Evolutionary conservation across 108 stramenopile genomes (phyloP), one percentile per base, ranked within the genome.

Genomic region (Tribonema minus): DNA sequence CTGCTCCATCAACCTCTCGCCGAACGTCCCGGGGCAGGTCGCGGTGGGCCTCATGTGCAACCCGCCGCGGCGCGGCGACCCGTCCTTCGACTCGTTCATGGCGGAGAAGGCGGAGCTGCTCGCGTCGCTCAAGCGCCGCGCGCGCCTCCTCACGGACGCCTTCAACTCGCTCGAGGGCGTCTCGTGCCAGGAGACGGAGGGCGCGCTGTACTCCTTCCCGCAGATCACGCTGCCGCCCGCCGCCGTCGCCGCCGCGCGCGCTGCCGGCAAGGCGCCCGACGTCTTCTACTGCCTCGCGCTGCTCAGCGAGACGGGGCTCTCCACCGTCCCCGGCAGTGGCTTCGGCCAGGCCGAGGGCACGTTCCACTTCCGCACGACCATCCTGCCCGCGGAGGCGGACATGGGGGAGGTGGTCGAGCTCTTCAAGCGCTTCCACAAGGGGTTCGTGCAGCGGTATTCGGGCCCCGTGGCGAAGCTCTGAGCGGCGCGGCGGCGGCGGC

Each of bases 141-240:
- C 95, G 5, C 84, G 73, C 63, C 71, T 85, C 36, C 83, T 98
- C 35, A 89, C 86, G 46, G 82, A 88, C 25, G 94, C 93, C 23
- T 87, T 99, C 61, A 92, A 96, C 80, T 68, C 62, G 34, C 88
- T 96, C 68, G 89, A 91, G 12, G 98, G 98, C 33, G 91, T 99
- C 62, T 80, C 86, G 15, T 99, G 98, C 76, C 85, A 92, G 63
- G 89, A 89, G 70, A 91, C 93, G 12, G 90, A 95, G 46, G 98
- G 96, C 0, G 93, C 95, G 26, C 94, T 99, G 91, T 99, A 99
- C 88, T 87, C 89, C 62, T 99, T 99, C 75, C 98, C 98, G 1
- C 81, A 73, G 37, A 91, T 97, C 25, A 61, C 87, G 33, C 86
- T 99, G 68, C 96, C 98, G 4, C 61, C 59, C 0, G 86, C 85